Base-by-base conservation (phyloP, 352 stramenopile genomes). In the Pythium monospermum region DNA sequence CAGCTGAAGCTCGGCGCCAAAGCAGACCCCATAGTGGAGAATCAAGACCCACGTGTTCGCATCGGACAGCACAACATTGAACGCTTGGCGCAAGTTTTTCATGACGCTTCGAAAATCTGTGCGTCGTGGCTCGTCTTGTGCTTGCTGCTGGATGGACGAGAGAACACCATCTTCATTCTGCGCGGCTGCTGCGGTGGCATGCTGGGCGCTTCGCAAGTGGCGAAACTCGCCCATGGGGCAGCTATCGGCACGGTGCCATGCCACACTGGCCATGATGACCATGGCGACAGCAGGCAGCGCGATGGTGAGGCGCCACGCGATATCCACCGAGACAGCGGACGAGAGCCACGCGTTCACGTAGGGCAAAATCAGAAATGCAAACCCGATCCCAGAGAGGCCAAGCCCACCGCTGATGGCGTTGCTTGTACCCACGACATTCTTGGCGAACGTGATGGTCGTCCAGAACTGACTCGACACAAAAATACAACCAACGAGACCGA, bases 381-480 rank as follows among this genome's bases (percentile, higher is more conserved):
- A 76, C 26, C 85, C 95, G 52, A 96, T 96, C 53, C 95, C 94
- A 30, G 97, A 80, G 51, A 98, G 93, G 11, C 93, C 94, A 65
- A 94, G 84, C 39, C 95, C 95, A 25, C 76, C 95, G 0, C 83
- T 85, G 31, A 98, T 84, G 33, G 91, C 94, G 55, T 98, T 98
- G 44, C 87, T 91, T 4, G 87, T 91, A 57, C 93, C 95, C 4
- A 92, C 93, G 39, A 98, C 81, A 61, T 98, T 90, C 50, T 88
- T 93, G 12, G 84, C 84, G 61, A 98, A 98, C 55, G 97, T 98
- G 62, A 91, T 75, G 43, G 80, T 93, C 0, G 91, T 96, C 94
- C 94, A 98, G 69, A 92, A 97, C 71, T 98, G 92, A 39, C 81
- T 94, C 44, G 88, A 89, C 12, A 98, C 93, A 64, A 98, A 98